Evolutionary conservation across 139 green algal species (phyloP).

Genomic region (Closterium sp.): DNA sequence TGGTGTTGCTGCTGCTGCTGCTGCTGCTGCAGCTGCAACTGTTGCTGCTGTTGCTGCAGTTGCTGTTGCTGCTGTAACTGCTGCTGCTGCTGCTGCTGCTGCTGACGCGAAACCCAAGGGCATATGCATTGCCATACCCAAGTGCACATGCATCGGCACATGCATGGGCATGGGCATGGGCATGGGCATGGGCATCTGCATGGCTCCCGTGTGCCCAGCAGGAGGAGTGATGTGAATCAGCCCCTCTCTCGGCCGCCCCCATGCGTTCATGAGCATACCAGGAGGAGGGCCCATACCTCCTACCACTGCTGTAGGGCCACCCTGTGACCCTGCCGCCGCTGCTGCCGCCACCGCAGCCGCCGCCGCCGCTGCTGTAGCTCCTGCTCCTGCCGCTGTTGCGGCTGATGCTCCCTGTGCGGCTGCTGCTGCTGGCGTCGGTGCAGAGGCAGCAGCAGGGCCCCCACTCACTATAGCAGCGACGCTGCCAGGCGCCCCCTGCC

Average conservation of each 20-base stretch:
- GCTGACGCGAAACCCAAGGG: background rate
- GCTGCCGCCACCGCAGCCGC: no score
- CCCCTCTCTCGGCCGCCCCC: background rate
- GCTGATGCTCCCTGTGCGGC: background rate
- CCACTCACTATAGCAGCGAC: background rate
- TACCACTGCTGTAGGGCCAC: background rate
- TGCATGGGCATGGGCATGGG: background rate
- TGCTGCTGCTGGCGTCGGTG: background rate
- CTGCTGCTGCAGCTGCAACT: no score
- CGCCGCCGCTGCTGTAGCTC: background rate
- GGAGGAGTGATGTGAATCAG: background rate
- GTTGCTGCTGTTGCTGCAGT: background rate
- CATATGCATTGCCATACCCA: background rate
- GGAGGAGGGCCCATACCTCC: background rate
- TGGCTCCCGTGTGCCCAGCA: background rate
- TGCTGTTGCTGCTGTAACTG: background rate
- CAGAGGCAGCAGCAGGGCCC: background rate
- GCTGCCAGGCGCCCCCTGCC: background rate
- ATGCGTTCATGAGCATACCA: background rate
- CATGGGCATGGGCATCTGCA: background rate
- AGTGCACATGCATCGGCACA: background rate
- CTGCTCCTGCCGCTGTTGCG: background rate
- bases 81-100: background rate
- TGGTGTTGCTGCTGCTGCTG: background rate
- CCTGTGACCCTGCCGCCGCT: background rate